Conservation (phyloP, 176 grass and related monocot genomes). For the Tuctoria greenei region DNA sequence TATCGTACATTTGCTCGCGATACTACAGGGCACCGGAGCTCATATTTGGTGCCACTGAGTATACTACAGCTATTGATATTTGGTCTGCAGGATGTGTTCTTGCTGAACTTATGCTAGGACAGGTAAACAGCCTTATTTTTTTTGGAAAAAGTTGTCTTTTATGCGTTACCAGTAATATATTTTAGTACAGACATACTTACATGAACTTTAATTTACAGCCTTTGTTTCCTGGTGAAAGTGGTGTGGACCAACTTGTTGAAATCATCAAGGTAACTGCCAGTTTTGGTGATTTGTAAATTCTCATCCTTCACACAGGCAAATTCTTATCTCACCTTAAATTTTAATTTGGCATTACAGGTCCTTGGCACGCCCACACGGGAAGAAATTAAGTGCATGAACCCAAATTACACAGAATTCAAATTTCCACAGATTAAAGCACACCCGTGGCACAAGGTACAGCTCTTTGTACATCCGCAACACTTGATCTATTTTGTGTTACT, state of each 20-base stretch:
- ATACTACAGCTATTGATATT: slow-evolving; percentile 75
- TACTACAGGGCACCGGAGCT: slow-evolving; percentile 87
- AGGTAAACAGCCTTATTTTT: slow-evolving; percentile 34
- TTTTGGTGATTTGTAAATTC: neutral
- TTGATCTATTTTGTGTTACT: slow-evolving; percentile 1
- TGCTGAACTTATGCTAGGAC: slow-evolving; percentile 77
- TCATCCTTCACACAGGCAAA: neutral
- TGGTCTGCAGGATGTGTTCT: slow-evolving; percentile 92
- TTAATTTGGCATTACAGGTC: slow-evolving; percentile 44
- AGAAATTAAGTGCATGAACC: slow-evolving; percentile 93
- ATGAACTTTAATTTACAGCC: slow-evolving; percentile 48
- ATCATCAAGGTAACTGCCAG: slow-evolving; percentile 61
- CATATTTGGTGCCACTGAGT: slow-evolving; percentile 83
- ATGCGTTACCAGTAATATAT: neutral
- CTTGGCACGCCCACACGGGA: slow-evolving; percentile 78
- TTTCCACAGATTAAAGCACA: slow-evolving; percentile 86
- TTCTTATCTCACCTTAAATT: slow-evolving; percentile 9
- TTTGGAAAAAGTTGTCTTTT: neutral
- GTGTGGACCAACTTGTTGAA: slow-evolving; percentile 83
- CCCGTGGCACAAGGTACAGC: slow-evolving; percentile 78
- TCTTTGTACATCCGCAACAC: neutral
- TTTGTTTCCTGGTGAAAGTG: slow-evolving; percentile 83
- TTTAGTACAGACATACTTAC: slow-evolving; percentile 17
- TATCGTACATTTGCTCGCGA: slow-evolving; percentile 81
- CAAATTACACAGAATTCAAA: slow-evolving; percentile 74